Conservation (phyloP, 2,329 filamentous ascomycete species). For the Colletotrichum graminicola region DNA sequence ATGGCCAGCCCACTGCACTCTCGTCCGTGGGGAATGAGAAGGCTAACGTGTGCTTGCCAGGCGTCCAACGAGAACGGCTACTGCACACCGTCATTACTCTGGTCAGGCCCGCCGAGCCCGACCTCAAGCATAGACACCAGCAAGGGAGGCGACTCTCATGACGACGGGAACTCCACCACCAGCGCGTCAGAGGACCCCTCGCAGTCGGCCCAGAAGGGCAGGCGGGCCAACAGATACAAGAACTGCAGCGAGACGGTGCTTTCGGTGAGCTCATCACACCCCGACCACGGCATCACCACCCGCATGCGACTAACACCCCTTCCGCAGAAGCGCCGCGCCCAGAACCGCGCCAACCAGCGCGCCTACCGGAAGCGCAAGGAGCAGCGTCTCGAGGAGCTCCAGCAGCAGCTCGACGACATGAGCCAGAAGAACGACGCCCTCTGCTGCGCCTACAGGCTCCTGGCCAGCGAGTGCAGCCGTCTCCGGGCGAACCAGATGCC, state of each 20-base stretch:
- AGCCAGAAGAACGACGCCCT: constrained; percentile 39
- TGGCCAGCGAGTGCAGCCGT: constrained; percentile 33
- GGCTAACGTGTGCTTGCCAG: constrained; percentile 12
- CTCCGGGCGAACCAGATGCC: constrained; percentile 24
- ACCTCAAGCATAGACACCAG: constrained; percentile 35
- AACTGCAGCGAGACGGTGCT: constrained; percentile 41
- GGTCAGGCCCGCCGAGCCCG: constrained; percentile 38
- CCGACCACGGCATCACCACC: neutral
- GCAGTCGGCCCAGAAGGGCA: constrained; percentile 25
- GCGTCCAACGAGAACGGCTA: constrained; percentile 28
- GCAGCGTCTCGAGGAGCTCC: constrained; percentile 37
- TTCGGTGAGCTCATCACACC: constrained; percentile 28
- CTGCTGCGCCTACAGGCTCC: constrained; percentile 37
- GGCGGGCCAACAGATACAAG: constrained; percentile 40
- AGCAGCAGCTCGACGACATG: constrained; percentile 37
- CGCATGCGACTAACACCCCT: constrained; percentile 16
- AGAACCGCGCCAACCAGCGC: constrained; percentile 41
- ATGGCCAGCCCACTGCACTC: neutral
- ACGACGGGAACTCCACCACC: constrained; percentile 32
- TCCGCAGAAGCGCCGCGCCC: constrained; percentile 33
- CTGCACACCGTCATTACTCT: constrained; percentile 33
- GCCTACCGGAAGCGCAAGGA: constrained; percentile 40
- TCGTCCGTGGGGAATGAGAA: too few relatives aligned
- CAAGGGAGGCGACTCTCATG: constrained; percentile 29
- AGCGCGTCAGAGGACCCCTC: constrained; percentile 15